Percentiles rank a stretch among this genome's conserved stretches.
phyloP scores from a whole-genome alignment of 202 grass and related monocot genomes.

The Schoenoplectus tabernaemontani region DNA sequence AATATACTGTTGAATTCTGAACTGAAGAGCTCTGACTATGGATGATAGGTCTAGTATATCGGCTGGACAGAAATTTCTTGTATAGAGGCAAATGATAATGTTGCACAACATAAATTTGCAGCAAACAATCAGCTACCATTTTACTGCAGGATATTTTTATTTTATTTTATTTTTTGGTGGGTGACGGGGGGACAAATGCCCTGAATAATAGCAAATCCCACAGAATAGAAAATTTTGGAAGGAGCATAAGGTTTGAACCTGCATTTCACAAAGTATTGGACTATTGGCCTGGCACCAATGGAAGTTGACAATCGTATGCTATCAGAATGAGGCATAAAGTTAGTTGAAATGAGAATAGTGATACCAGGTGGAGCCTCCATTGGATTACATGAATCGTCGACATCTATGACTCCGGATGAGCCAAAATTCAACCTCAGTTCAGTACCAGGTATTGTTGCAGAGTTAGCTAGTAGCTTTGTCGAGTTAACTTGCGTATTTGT shows the following conservation, averaged over 20 bases:
- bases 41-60: background rate
- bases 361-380: slow-evolving; percentile 13
- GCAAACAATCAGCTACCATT: too few species aligned
- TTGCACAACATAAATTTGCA: too few species aligned
- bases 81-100: background rate
- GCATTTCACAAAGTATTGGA: too few species aligned
- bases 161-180: too few species aligned
- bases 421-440: slow-evolving; percentile 17
- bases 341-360: background rate
- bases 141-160: too few species aligned
- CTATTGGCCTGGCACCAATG: background rate
- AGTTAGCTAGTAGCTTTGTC: background rate
- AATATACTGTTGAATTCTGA: too few species aligned
- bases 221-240: background rate
- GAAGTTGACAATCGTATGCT: background rate
- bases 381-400: background rate
- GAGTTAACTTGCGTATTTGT: slow-evolving; percentile 12
- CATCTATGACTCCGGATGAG: background rate
- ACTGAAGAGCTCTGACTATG: too few species aligned
- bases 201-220: background rate
- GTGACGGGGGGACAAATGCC: too few species aligned
- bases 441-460: slow-evolving; percentile 7
- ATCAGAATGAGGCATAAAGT: background rate
- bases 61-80: background rate
- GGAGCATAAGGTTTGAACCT: too few species aligned